Evolutionary conservation across 345 rosid genomes (phyloP), one percentile per base, ranked within the genome.

Genomic region (Cardiospermum halicacabum): DNA sequence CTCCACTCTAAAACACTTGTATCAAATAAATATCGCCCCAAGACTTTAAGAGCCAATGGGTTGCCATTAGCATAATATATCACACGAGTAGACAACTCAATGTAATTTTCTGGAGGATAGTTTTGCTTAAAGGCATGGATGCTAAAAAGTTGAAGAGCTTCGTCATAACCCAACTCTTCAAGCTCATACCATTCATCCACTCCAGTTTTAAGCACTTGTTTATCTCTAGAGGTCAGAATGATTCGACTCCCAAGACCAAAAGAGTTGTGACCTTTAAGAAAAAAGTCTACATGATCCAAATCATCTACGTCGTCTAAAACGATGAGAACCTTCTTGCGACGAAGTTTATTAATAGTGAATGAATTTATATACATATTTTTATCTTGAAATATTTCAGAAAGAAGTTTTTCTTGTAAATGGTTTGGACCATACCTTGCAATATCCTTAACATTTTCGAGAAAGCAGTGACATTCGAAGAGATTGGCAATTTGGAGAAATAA

Each of bases 401-500:
- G 51, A 26, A 71, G 55, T 11, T 37, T 9, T 4, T 71, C 31
- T 64, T 60, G 62, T 0, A 71, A 16, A n/a, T 45, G n/a, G 15
- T 28, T 42, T 5, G 54, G 15, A 39, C 47, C 66, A 42, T 42
- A 7, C 22, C 30, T 28, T 4, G 37, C 37, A 1, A 26, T 3
- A 54, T 73, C 80, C 61, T 68, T 71, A 39, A 80, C 78, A 57
- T 73, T 71, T 56, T 40, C 66, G 4, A 76, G 66, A 68, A 80
- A 80, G 74, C 74, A 54, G 19, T 56, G 53, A 24, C 72, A 61
- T 3, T 70, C 68, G 49, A 76, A 79, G 36, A 34, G 37, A 59
- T 49, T 42, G 18, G 69, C 67, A 2, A 72, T 36, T 15, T 42
- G 12, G 45, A 67, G 63, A 54, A 51, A 67, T 6, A 75, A 24